Evolutionary conservation across 108 stramenopile genomes (phyloP).

Genomic region (Seminavis robusta): DNA sequence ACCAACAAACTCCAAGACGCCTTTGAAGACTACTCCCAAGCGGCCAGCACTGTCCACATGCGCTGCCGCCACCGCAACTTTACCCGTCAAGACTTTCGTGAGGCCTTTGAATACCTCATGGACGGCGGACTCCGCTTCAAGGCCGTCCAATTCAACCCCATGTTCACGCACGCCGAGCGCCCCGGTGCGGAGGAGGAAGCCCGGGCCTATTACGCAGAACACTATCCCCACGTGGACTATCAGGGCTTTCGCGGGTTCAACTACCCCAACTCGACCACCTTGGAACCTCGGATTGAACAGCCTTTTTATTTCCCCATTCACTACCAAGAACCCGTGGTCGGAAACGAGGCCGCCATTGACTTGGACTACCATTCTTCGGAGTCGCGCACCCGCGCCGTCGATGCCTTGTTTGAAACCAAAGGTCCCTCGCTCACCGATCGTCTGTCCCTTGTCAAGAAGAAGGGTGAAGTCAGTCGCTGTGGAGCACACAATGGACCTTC

Average conservation of each 20-base stretch:
- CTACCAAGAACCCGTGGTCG: conserved; percentile 27
- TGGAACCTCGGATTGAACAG: not conserved
- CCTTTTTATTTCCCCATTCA: conserved; percentile 22
- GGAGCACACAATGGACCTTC: conserved; percentile 5
- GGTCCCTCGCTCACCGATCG: conserved; percentile 21
- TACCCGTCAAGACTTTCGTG: conserved; percentile 28
- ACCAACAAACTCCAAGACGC: conserved; percentile 1
- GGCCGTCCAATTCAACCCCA: conserved; percentile 31
- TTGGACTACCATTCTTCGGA: conserved; percentile 26
- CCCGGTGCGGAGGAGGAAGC: conserved; percentile 25
- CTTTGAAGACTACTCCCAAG: conserved; percentile 22
- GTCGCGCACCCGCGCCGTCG: conserved; percentile 17
- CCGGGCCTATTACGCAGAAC: conserved; percentile 15
- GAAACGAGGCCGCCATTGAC: conserved; percentile 40
- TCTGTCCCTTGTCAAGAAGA: conserved; percentile 14
- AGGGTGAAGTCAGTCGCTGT: conserved; percentile 12
- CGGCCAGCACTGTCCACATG: conserved; percentile 20
- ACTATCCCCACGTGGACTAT: conserved; percentile 35
- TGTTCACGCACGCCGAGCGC: conserved; percentile 24
- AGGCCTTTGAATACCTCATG: conserved; percentile 32
- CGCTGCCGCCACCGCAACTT: conserved; percentile 24
- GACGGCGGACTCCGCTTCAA: conserved; percentile 17
- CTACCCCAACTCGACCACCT: not conserved
- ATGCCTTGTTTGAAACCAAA: conserved; percentile 8
- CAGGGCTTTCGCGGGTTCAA: conserved; percentile 30